A percentile compares a stretch with the other conserved stretches of the same genome.
Evolutionary conservation across 768 basidiomycete genomes (phyloP).

Genomic region (Agaricus sinodeliciosus): DNA sequence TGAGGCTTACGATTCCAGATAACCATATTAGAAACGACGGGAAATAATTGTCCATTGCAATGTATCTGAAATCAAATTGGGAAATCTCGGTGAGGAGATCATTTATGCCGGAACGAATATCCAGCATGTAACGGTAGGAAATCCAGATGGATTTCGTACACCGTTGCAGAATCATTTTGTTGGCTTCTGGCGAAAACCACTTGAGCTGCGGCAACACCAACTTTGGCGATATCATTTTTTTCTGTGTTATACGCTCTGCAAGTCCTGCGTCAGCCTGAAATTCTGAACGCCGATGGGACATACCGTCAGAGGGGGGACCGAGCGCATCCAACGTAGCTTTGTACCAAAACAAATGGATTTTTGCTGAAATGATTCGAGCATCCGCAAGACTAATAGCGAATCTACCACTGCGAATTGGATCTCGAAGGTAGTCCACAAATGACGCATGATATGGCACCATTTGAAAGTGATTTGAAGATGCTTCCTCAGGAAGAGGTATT

Average conservation of each 20-base stretch:
- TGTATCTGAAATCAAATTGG: background rate
- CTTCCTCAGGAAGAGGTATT: background rate
- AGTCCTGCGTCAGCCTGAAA: too few species aligned
- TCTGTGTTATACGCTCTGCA: too few species aligned
- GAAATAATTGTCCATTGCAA: background rate
- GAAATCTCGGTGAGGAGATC: background rate
- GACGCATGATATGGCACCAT: background rate
- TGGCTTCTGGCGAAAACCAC: background rate
- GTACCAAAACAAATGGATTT: background rate
- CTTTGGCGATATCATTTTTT: too few species aligned
- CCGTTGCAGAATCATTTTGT: background rate
- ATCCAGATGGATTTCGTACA: background rate
- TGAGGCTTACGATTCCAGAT: too few species aligned
- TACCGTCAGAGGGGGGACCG: background rate
- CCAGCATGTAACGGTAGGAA: background rate
- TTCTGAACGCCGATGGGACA: too few species aligned
- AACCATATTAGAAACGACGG: too few species aligned
- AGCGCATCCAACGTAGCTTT: background rate
- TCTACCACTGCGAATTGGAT: background rate
- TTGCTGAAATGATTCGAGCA: background rate
- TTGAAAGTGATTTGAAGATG: background rate
- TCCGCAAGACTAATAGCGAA: background rate
- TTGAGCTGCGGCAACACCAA: too few species aligned
- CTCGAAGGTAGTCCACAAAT: background rate
- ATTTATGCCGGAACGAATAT: background rate